Evolutionary conservation across 345 rosid genomes (phyloP), one percentile per base, ranked within the genome.

Genomic region (Nasturtium officinale): DNA sequence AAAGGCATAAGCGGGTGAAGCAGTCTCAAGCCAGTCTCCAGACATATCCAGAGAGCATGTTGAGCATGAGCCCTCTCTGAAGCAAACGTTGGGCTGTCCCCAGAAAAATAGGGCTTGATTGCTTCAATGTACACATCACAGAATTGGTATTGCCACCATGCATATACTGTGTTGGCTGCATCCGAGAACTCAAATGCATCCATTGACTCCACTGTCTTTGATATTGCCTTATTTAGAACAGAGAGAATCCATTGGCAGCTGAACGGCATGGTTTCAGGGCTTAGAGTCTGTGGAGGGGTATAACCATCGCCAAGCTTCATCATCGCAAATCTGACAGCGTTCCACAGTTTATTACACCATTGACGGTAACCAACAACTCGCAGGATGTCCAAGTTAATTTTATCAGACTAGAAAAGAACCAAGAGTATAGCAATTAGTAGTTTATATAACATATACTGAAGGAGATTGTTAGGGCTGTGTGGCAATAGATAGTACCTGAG

Each of bases 341-440:
- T 91, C 98, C 99, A 91, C 43, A 95, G 74, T 72, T 95, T 95
- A 81, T 95, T 95, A 78, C 99, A 95, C 99, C 99, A 95, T 58
- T 95, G 98, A n/a, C 96, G 98, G 83, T 91, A 91, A 18, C 97
- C 98, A 72, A 88, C 92, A 42, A 95, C 99, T 80, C 97, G 85
- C 80, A 83, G 92, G 60, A 95, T 91, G 78, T 95, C 96, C 87
- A 95, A 83, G 86, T 95, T 95, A 67, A 95, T 95, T 81, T 81
- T 95, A 78, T 91, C 99, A 15, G 94, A 90, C 96, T 95, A 85
- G 62, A 83, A 80, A 53, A n/a, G 21, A 12, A 75, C 32, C 52
- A 51, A 35, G 5, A 40, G 55, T 35, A 46, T 29, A 70, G 26
- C 35, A 69, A 53, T 20, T 51, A 48, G 72, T 59, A 67, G 77